Conservation (phyloP, 345 rosid genomes). For the Leavenworthia alabamica region DNA sequence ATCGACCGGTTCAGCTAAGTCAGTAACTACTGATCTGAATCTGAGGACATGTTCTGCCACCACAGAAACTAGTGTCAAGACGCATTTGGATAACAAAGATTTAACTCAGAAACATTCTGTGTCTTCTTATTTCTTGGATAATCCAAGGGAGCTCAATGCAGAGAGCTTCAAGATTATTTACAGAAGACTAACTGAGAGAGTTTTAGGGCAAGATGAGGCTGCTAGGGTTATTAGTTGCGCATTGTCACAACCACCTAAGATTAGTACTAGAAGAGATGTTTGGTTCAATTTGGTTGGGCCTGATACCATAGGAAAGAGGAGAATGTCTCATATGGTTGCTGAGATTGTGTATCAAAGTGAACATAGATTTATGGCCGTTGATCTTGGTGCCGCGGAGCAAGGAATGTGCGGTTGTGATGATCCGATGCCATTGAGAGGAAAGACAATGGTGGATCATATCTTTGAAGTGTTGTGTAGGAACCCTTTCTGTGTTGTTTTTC, state of each 20-base stretch:
- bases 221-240: conserved; percentile 39
- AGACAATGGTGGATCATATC: conserved; percentile 54
- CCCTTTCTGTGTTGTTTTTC: conserved; percentile 56
- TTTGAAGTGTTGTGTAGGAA: conserved; percentile 53
- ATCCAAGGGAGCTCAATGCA: conserved; percentile 18
- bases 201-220: conserved; percentile 65
- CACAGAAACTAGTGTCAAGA: conserved; percentile 28
- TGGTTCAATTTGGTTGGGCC: conserved; percentile 67
- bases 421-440: conserved; percentile 46
- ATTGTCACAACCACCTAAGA: conserved; percentile 23
- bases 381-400: conserved; percentile 39
- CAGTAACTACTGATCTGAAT: conserved; percentile 51
- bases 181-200: conserved; percentile 39
- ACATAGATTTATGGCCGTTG: conserved; percentile 46
- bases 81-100: conserved; percentile 11
- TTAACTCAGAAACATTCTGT: conserved; percentile 33
- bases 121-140: conserved; percentile 34
- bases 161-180: conserved; percentile 47
- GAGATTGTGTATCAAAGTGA: conserved; percentile 46
- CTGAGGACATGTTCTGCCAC: conserved; percentile 38
- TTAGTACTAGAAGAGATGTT: conserved; percentile 41
- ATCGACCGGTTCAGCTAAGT: conserved; percentile 25
- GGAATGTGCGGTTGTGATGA: conserved; percentile 21
- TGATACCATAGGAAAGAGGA: conserved; percentile 46
- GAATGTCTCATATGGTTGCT: conserved; percentile 52